phyloP scores from a whole-genome alignment of 352 stramenopile genomes.

The Phytopythium delawarense region DNA sequence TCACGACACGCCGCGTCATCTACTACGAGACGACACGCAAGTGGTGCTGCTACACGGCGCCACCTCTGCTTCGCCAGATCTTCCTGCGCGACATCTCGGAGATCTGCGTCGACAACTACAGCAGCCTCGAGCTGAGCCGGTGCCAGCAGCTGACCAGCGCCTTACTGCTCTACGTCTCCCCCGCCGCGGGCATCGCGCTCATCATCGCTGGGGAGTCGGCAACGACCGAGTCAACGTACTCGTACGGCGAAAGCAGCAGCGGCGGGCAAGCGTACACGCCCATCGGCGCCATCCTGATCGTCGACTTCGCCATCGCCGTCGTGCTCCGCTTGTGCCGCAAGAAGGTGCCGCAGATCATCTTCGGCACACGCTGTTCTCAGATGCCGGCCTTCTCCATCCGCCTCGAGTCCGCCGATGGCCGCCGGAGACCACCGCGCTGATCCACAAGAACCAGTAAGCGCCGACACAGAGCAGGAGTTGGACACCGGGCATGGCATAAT shows the following conservation, averaged over 20 bases:
- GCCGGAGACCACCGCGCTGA: not conserved
- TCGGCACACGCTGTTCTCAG: conserved; percentile 13
- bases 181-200: not conserved
- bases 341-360: conserved; percentile 8
- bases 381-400: conserved; percentile 11
- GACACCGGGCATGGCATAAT: not conserved
- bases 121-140: not conserved
- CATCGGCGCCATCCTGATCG: conserved; percentile 4
- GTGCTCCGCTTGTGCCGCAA: conserved; percentile 5
- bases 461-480: not conserved
- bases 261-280: not conserved
- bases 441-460: conserved; percentile 4
- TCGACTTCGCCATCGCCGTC: not conserved
- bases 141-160: not conserved
- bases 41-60: not conserved
- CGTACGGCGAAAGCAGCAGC: too few species aligned
- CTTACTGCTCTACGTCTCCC: not conserved
- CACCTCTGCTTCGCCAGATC: conserved; percentile 5
- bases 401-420: not conserved
- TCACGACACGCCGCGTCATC: conserved; percentile 9
- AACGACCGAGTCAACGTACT: too few species aligned
- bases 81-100: conserved; percentile 12
- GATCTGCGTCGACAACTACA: conserved; percentile 7
- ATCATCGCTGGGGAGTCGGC: not conserved
- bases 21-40: conserved; percentile 7